A percentile compares a stretch with the other conserved stretches of the same genome.
Conservation (phyloP, 2,329 filamentous ascomycete genomes). For the Colletotrichum cereale region DNA sequence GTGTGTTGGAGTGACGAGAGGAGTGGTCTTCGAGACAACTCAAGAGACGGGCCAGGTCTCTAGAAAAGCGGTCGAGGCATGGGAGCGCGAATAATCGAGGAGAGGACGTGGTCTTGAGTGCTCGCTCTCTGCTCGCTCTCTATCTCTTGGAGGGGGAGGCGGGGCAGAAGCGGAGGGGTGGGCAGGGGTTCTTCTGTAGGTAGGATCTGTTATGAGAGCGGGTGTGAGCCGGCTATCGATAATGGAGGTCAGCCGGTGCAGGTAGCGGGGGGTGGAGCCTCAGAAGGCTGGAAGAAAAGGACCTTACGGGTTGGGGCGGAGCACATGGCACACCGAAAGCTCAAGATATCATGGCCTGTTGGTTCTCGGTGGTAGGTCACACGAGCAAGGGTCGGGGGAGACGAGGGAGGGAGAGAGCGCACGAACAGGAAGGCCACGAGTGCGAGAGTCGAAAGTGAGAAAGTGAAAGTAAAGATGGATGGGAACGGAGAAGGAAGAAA, state of each 20-base stretch:
- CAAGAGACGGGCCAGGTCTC: slow-evolving; percentile 4
- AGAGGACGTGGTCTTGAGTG: slow-evolving; percentile 20
- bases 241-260: slow-evolving; percentile 39
- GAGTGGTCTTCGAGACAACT: not conserved
- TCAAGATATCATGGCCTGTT: slow-evolving; percentile 36
- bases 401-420: not conserved
- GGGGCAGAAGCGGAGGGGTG: slow-evolving; percentile 21
- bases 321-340: slow-evolving; percentile 38
- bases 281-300: slow-evolving; percentile 30
- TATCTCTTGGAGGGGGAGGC: slow-evolving; percentile 13
- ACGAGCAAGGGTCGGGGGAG: slow-evolving; percentile 21
- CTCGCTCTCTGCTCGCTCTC: not conserved
- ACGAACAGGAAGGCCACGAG: slow-evolving; percentile 11
- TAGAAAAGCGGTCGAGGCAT: slow-evolving; percentile 31
- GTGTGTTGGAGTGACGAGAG: not conserved
- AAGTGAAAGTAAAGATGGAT: not conserved
- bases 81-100: slow-evolving; percentile 8
- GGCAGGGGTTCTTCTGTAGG: slow-evolving; percentile 26
- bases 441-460: not conserved
- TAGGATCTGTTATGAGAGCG: slow-evolving; percentile 36
- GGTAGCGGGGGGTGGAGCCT: slow-evolving; percentile 36
- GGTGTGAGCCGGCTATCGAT: slow-evolving; percentile 38
- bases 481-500: not conserved
- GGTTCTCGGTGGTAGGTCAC: slow-evolving; percentile 26
- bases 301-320: slow-evolving; percentile 34